Evolutionary conservation across 768 basidiomycete species (phyloP), one percentile per base, ranked within the genome.

Genomic region (Tremella yokohamensis): DNA sequence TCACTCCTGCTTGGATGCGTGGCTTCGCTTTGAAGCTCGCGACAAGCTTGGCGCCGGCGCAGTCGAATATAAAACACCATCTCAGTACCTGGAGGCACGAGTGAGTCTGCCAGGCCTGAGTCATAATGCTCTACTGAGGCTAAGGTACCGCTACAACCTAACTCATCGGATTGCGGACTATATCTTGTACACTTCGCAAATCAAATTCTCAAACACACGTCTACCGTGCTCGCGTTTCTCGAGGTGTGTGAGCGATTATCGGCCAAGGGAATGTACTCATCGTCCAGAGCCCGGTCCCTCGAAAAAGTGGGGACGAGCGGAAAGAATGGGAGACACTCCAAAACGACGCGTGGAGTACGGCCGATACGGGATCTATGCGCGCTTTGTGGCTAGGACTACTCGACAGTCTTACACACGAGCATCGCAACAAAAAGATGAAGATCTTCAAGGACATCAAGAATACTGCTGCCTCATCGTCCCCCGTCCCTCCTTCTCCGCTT

Each of bases 111-210:
- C 24, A 9, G 34, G 16, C 52, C 9, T 52, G 29, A 37, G 34
- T 25, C 29, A 26, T 45, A 26, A 37, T 44, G 13, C 20, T 12
- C 29, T 25, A 34, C 12, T 25, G 37, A 38, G n/a, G 11, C 56
- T 11, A 63, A 94, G 90, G 89, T 92, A 2, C 94, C 94, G 2
- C 79, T 80, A 20, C 96, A 99, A 71, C 84, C 84, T 15, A 97
- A 98, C 71, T 89, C 80, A 62, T 89, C 86, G 69, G 93, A 97
- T 74, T 99, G 96, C 65, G 96, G 96, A 6, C 73, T 96, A 25
- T 99, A 89, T 74, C 81, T 98, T 12, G 79, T 98, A 11, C 91
- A 98, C 69, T 90, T 90, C 51, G 87, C 86, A 8, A 80, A 85
- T 65, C 84, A 83, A 0, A 89, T 98, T 70, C 83, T 96, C 76